Conservation (phyloP, 257 asterid genomes). For the Solanum okadae region DNA sequence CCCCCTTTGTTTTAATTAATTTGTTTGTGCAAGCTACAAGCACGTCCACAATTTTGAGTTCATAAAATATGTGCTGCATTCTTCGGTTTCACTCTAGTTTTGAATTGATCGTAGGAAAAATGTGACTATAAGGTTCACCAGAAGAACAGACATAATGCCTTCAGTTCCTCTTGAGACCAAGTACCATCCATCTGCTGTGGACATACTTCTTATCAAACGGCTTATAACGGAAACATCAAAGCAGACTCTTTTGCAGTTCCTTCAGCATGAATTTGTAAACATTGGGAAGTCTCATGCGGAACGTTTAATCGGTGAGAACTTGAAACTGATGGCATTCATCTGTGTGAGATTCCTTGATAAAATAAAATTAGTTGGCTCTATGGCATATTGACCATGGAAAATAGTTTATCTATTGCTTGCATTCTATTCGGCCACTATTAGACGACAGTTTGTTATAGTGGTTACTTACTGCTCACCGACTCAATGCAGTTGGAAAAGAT, state of each 20-base stretch:
- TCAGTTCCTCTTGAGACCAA: constrained; percentile 88
- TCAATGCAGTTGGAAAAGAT: neutral
- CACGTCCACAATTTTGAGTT: neutral
- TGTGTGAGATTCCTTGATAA: neutral
- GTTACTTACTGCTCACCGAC: neutral
- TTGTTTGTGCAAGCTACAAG: neutral
- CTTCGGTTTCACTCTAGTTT: neutral
- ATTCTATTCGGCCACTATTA: neutral
- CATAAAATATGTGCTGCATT: neutral
- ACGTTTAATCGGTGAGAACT: constrained; percentile 68
- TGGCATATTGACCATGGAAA: neutral
- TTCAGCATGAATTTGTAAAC: constrained; percentile 88
- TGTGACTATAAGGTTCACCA: constrained; percentile 53
- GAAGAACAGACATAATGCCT: constrained; percentile 91
- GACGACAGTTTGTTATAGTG: neutral
- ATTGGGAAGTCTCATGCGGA: constrained; percentile 72
- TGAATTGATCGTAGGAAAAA: constrained; percentile 43
- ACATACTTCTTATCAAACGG: constrained; percentile 77
- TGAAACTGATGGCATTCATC: neutral
- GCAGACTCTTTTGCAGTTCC: constrained; percentile 66
- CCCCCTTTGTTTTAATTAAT: neutral
- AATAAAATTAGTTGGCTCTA: neutral
- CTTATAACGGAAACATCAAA: constrained; percentile 77
- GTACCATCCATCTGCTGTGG: constrained; percentile 95
- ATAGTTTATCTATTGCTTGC: neutral